Base-by-base conservation (phyloP, 2,329 filamentous ascomycete genomes). In the Trichophyton simii region DNA sequence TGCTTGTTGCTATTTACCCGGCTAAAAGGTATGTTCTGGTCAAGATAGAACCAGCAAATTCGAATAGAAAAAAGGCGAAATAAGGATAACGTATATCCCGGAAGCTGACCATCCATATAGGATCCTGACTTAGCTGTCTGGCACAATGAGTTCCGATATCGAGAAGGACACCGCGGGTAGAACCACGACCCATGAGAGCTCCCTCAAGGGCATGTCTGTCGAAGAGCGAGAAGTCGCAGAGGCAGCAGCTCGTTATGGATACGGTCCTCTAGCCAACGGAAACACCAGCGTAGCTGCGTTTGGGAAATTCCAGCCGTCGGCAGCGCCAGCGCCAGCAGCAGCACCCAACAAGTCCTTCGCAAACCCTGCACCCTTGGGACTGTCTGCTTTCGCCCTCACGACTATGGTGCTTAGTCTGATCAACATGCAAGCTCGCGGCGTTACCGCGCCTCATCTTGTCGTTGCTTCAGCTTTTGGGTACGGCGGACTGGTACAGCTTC, bases 311-410 rank as follows among this genome's bases (percentile, higher is more conserved):
- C 85, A 90, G 73, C 86, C 87, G 25, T 25, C 34, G 3, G 7
- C 59, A 86, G 28, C 31, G 8, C 52, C 52, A 36, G 6, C n/a
- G 20, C 82, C 83, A 74, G 28, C 83, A 74, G 80, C 83, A 71
- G 66, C 72, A 13, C 34, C 34, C 34, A 38, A 2, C 22, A 84
- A 86, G 75, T 87, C 88, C 77, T 83, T 91, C 73, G 88, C 82
- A 77, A 91, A 91, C 76, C 88, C 88, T 3, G 87, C 86, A 60
- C 88, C 88, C 34, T 80, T 91, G 44, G 88, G 89, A 65, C 83
- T 92, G 57, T 83, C 79, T 64, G 88, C 87, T 71, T 92, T 92
- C 78, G 89, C 88, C 65, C 79, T 92, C 70, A 92, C 88, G 60
- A 92, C 88, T 11, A 92, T 92, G 72, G 83, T 92, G 42, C 81